Evolutionary conservation across 768 basidiomycete species (phyloP).

Genomic region (Pilatotrama ljubarskyi): DNA sequence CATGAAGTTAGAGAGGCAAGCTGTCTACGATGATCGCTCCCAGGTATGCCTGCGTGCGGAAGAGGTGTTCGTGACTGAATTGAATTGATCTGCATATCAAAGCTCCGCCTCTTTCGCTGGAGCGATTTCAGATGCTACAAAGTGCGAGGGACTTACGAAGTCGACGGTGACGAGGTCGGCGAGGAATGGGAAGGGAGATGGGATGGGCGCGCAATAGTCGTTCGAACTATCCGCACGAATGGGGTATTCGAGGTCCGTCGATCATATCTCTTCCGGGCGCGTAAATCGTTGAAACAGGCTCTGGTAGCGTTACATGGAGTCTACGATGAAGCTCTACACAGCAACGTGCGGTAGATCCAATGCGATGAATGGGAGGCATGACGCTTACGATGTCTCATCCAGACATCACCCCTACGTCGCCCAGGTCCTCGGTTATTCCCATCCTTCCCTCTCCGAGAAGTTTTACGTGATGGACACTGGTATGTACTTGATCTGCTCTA

Average conservation of each 20-base stretch:
- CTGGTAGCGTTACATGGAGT: background rate
- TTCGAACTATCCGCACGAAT: background rate
- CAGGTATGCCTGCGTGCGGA: background rate
- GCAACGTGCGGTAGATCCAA: background rate
- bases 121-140: background rate
- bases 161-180: background rate
- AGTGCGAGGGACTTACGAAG: background rate
- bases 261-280: no score
- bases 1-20: constrained; percentile 7
- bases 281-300: no score
- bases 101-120: constrained; percentile 14
- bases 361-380: background rate
- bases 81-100: background rate
- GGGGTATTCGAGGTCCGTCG: background rate
- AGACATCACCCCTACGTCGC: constrained; percentile 11
- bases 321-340: background rate
- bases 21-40: constrained; percentile 8
- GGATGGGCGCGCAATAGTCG: constrained; percentile 10
- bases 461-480: constrained; percentile 17
- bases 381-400: background rate
- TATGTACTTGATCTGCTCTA: no score
- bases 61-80: background rate
- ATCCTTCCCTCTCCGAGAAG: background rate
- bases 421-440: constrained; percentile 9
- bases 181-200: constrained; percentile 15